phyloP scores from a whole-genome alignment of 345 rosid species.

The Eucalyptus cladocalyx region DNA sequence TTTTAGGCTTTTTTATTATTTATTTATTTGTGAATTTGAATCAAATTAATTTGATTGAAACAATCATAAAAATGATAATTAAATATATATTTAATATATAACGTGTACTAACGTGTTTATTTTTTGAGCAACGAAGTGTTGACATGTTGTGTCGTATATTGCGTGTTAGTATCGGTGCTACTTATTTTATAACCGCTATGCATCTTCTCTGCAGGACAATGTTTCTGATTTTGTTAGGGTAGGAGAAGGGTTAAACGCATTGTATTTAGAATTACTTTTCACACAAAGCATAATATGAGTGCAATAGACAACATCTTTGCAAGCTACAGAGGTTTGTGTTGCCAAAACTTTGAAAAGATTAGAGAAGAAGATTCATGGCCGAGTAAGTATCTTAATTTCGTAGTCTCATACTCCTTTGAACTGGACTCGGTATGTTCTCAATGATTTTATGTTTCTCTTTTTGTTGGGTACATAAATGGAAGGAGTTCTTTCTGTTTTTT shows the following conservation, averaged over 20 bases:
- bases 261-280: not conserved
- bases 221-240: conserved; percentile 88
- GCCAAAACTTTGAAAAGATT: conserved; percentile 92
- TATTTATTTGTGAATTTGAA: too few species aligned
- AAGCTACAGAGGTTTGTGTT: conserved; percentile 98
- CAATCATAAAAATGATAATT: too few species aligned
- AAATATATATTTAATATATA: too few species aligned
- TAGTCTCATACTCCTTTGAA: not conserved
- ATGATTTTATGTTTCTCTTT: not conserved
- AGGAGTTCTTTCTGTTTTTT: not conserved
- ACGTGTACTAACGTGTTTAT: accelerated
- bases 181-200: not conserved
- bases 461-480: not conserved
- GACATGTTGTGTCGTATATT: accelerated
- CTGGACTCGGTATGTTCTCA: not conserved
- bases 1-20: too few species aligned
- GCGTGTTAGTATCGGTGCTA: too few species aligned
- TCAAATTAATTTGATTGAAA: too few species aligned
- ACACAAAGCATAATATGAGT: not conserved
- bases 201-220: conserved; percentile 51
- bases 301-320: conserved; percentile 2
- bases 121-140: too few species aligned
- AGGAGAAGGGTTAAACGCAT: not conserved
- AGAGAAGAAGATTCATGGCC: conserved; percentile 94
- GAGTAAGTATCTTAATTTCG: conserved; percentile 38